Percentiles rank a stretch among this genome's conserved stretches.
Conservation (phyloP, 2,329 filamentous ascomycete species). For the Zopfia rhizophila region DNA sequence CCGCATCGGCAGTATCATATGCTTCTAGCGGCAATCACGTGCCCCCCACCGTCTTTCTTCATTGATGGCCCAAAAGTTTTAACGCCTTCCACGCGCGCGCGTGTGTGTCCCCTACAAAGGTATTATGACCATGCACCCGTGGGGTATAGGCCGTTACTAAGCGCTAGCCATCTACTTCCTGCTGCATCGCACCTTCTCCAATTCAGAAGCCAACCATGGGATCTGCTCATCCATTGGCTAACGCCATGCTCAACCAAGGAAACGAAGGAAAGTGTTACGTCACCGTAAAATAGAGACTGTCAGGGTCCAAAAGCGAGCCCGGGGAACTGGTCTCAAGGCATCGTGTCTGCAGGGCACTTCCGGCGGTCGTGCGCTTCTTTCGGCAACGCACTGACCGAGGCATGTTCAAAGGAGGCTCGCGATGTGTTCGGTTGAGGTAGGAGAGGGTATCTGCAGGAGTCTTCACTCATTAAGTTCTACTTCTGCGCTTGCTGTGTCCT, state of each 20-base stretch:
- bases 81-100: too few species aligned
- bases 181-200: too few species aligned
- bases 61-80: too few species aligned
- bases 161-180: too few species aligned
- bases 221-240: conserved; percentile 22
- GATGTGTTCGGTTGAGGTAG: conserved; percentile 7
- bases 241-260: conserved; percentile 30
- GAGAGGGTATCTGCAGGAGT: conserved; percentile 9
- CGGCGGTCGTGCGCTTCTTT: conserved; percentile 23
- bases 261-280: conserved; percentile 19
- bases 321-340: conserved; percentile 10
- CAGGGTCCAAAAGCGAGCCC: conserved; percentile 6
- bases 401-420: conserved; percentile 2
- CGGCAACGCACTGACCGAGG: conserved; percentile 14
- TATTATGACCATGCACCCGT: too few species aligned
- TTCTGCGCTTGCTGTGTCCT: conserved; percentile 10
- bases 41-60: too few species aligned
- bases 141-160: too few species aligned
- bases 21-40: too few species aligned
- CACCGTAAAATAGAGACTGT: conserved; percentile 8
- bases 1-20: too few species aligned
- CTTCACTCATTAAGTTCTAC: conserved; percentile 12
- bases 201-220: conserved; percentile 28
- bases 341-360: conserved; percentile 21
- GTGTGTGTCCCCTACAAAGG: too few species aligned